Conservation (phyloP, 768 basidiomycete genomes). For the Psilocybe azurescens region DNA sequence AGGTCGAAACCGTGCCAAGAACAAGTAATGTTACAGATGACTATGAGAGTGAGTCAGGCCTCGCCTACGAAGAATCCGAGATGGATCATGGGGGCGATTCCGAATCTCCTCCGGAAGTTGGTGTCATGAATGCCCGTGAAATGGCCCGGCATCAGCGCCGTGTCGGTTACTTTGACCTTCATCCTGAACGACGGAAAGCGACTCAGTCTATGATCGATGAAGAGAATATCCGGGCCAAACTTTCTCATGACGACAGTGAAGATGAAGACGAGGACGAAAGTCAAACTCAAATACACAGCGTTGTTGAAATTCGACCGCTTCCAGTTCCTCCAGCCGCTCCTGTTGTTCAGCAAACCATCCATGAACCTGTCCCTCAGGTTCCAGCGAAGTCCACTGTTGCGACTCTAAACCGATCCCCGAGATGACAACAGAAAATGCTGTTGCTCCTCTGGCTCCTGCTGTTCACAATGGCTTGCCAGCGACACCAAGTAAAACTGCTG, state of each 20-base stretch:
- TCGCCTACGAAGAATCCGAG: conserved; percentile 32
- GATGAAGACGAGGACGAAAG: conserved; percentile 32
- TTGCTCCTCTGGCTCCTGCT: conserved; percentile 8
- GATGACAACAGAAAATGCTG: conserved; percentile 10
- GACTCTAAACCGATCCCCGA: conserved; percentile 21
- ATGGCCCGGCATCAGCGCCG: conserved; percentile 46
- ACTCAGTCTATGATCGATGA: conserved; percentile 31
- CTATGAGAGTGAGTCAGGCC: conserved; percentile 30
- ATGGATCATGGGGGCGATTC: conserved; percentile 27
- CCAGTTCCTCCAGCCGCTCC: conserved; percentile 32
- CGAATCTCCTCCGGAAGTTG: conserved; percentile 24
- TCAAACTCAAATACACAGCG: conserved; percentile 16
- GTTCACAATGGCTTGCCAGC: conserved; percentile 19
- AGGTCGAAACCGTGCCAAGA: conserved; percentile 52
- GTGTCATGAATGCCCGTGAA: conserved; percentile 32
- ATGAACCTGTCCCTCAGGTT: conserved; percentile 21
- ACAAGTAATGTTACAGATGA: conserved; percentile 33
- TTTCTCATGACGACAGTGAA: conserved; percentile 45
- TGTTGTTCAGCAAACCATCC: conserved; percentile 19
- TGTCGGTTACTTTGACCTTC: conserved; percentile 78
- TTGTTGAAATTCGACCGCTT: conserved; percentile 28
- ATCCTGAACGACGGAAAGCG: conserved; percentile 69
- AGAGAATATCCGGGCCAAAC: conserved; percentile 37
- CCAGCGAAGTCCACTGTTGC: conserved; percentile 20
- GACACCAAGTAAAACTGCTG: conserved; percentile 67